Percentiles rank a stretch among this genome's conserved stretches.
phyloP scores from a whole-genome alignment of 208 protist genomes.

The Porcisia hertigi region DNA sequence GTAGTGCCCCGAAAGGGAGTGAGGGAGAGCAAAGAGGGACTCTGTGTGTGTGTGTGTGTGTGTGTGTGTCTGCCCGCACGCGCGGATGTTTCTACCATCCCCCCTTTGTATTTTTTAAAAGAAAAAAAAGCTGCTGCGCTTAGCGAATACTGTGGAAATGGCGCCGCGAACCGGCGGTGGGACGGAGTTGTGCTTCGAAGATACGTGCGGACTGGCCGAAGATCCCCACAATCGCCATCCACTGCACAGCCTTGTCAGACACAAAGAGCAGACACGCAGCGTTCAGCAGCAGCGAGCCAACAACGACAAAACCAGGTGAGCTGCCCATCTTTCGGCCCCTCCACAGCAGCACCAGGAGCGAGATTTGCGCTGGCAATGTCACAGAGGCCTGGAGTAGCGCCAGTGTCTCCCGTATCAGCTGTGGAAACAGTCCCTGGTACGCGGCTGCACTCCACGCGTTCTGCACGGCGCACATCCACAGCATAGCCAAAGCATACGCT shows the following conservation, averaged over 20 bases:
- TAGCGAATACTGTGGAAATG: slow-evolving; percentile 1
- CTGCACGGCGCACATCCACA: slow-evolving; percentile 55
- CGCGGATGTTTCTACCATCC: neutral
- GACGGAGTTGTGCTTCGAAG: slow-evolving; percentile 39
- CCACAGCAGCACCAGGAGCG: slow-evolving; percentile 26
- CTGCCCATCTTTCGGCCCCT: slow-evolving; percentile 43
- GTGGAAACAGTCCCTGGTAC: slow-evolving; percentile 11
- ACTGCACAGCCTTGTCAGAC: slow-evolving; percentile 53
- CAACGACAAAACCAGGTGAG: slow-evolving; percentile 34
- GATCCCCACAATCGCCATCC: slow-evolving; percentile 68
- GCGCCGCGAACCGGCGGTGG: slow-evolving; percentile 24
- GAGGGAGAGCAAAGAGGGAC: neutral
- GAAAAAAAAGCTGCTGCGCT: neutral
- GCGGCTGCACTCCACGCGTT: slow-evolving; percentile 38
- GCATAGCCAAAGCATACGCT: slow-evolving; percentile 36
- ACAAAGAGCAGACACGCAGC: slow-evolving; percentile 49
- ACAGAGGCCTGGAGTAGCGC: slow-evolving; percentile 21
- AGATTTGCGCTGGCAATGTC: slow-evolving; percentile 22
- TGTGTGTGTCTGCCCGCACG: neutral
- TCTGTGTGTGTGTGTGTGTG: neutral
- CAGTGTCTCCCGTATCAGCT: slow-evolving; percentile 6
- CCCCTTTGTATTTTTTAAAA: neutral
- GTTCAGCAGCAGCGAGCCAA: slow-evolving; percentile 47
- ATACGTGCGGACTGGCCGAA: slow-evolving; percentile 53
- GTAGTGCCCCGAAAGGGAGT: neutral